A percentile compares a stretch with the other conserved stretches of the same genome.
These are phyloP conservation scores for Fusarium newnesense DNA, from an alignment of 2,329 filamentous ascomycete species.

Conservation along the genomic window DNA sequence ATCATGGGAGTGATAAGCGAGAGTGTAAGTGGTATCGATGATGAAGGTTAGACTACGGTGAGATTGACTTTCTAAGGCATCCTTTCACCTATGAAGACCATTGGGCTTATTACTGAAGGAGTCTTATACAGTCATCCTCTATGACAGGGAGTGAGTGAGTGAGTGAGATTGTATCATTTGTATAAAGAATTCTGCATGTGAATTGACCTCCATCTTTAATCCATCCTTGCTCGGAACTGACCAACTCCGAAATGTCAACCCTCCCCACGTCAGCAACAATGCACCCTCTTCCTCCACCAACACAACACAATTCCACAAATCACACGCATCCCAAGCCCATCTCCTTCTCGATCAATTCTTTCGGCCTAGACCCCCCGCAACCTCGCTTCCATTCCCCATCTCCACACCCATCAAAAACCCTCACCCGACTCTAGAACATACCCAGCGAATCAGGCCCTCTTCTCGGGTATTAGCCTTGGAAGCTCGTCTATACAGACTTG, in stretches of 20 bases:
- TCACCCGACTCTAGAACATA: constrained; percentile 20
- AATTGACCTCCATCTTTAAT: constrained; percentile 6
- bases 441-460: constrained; percentile 15
- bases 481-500: constrained; percentile 20
- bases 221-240: constrained; percentile 20
- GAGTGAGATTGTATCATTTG: background rate
- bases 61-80: background rate
- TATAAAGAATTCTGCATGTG: background rate
- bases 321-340: background rate
- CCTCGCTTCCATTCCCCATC: constrained; percentile 22
- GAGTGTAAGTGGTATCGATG: background rate
- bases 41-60: background rate
- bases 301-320: constrained; percentile 18
- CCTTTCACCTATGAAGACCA: background rate
- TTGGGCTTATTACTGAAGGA: background rate
- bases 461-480: constrained; percentile 22
- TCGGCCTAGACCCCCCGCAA: constrained; percentile 33
- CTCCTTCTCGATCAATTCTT: constrained; percentile 25
- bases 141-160: background rate
- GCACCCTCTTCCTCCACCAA: constrained; percentile 1
- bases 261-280: constrained; percentile 22
- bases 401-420: constrained; percentile 1
- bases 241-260: constrained; percentile 19
- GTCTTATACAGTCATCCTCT: background rate
- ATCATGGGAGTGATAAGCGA: constrained; percentile 33